Evolutionary conservation across 1,139 yeast genomes (phyloP), one percentile per base, ranked within the genome.

Genomic region (Meyerozyma guilliermondii): DNA sequence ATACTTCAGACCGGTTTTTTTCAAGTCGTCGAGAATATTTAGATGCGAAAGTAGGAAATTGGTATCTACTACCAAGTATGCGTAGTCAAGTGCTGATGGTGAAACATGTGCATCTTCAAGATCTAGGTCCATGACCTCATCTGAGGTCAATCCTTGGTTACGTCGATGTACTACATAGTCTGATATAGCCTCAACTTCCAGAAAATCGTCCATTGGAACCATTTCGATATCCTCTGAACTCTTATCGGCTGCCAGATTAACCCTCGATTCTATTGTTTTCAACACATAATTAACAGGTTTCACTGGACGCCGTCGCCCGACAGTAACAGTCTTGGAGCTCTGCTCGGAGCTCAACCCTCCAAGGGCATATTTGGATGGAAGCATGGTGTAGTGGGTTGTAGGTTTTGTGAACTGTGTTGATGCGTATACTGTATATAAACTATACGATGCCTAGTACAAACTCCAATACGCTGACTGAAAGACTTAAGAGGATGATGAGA

Each of bases 401-500:
- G 33, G 10, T 27, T 2, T 27, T 27, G 30, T 27, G 22, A 26
- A 26, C 13, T 11, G 14, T 29, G 33, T 29, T 29, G 33, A 29
- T 29, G 33, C 24, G 24, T 18, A 33, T 16, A 17, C 24, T 33
- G 36, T 33, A 37, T 35, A 24, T 13, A 22, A 29, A 18, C 43
- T 59, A 63, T 11, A 68, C 20, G 22, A 70, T 55, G 41, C 64
- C 72, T 40, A 71, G 55, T 33, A 68, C 46, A 44, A 73, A 70
- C 50, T 73, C 77, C 50, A 73, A 71, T 35, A 70, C 44, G 53
- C 76, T 71, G 38, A 92, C 96, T 28, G 81, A 65, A 41, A 92
- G 77, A 52, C 95, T 87, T 41, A 91, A 62, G 40, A 85, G 81
- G 49, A 92, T 87, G 30, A 92, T 86, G 16, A 85, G 71, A 43